Evolutionary conservation across 257 asterid species (phyloP), one percentile per base, ranked within the genome.

Genomic region (Nicotiana undulata): DNA sequence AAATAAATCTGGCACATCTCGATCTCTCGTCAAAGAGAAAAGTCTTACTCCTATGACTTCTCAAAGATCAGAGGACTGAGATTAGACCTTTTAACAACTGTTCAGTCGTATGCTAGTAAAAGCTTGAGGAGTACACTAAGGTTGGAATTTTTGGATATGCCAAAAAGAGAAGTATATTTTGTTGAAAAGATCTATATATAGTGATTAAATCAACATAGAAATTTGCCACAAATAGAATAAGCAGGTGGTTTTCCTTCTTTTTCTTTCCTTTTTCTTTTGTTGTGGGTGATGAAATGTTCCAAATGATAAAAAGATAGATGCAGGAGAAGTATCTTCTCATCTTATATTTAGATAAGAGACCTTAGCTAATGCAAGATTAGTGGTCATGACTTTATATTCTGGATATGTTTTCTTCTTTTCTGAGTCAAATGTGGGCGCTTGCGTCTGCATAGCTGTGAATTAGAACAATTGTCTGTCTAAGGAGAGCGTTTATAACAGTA

Each of bases 241-340:
- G 11, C 60, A 24, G 61, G 34, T 26, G 61, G 32, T 24, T 74
- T 17, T 72, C 24, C 60, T 72, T 49, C 61, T 24, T 72, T 46
- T 26, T 74, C 8, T 51, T 51, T 9, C 46, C 46, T 8, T 40
- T 24, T 20, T 24, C 12, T 24, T 72, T 16, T 6, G 2, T 70
- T 70, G 66, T 49, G 3, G 15, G 6, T 49, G 79, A 4, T 49
- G 79, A 74, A 4, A 74, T 74, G 79, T 74, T 74, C 79, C 44
- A 74, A 74, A 74, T 24, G 79, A 49, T 74, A 74, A 74, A 49
- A 49, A 49, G 75, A 66, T 66, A 32, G 74, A 64, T 31, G 49
- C 72, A 64, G 32, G 8, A 11, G 22, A 66, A 66, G 53, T 34
- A 66, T 66, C 75, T 66, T 32, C 44, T 31, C 22, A 66, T 66